phyloP scores from a whole-genome alignment of 805 yeast species.

The Kuraishia molischiana region DNA sequence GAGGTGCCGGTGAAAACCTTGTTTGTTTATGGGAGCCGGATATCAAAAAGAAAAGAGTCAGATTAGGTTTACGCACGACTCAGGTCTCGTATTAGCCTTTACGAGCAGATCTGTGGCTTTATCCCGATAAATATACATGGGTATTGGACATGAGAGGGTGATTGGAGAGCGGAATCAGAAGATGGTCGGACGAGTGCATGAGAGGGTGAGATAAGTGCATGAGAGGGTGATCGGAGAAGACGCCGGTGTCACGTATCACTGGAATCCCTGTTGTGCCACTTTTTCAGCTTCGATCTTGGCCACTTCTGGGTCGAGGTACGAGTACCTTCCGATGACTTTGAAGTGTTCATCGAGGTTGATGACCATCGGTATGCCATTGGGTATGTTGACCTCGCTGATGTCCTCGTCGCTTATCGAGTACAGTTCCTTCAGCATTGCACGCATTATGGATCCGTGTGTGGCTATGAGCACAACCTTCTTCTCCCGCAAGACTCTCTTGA shows the following conservation, averaged over 20 bases:
- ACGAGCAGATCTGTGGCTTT: too few species aligned
- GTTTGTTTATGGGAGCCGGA: too few species aligned
- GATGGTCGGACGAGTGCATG: background rate
- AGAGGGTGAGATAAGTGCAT: background rate
- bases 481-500: conserved; percentile 36
- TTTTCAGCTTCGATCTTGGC: conserved; percentile 73
- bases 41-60: too few species aligned
- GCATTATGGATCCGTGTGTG: conserved; percentile 76
- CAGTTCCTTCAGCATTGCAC: conserved; percentile 63
- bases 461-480: conserved; percentile 46
- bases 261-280: conserved; percentile 68
- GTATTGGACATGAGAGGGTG: too few species aligned
- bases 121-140: too few species aligned
- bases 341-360: conserved; percentile 47
- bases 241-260: conserved; percentile 3
- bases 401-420: conserved; percentile 57
- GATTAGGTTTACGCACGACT: too few species aligned
- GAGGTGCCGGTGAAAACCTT: too few species aligned
- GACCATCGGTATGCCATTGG: conserved; percentile 76
- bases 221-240: background rate
- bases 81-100: too few species aligned
- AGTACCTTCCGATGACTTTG: conserved; percentile 42
- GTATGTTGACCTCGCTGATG: conserved; percentile 67
- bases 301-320: conserved; percentile 71
- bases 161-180: too few species aligned